Conservation (phyloP, 257 asterid species). For the Solanum commersonii region DNA sequence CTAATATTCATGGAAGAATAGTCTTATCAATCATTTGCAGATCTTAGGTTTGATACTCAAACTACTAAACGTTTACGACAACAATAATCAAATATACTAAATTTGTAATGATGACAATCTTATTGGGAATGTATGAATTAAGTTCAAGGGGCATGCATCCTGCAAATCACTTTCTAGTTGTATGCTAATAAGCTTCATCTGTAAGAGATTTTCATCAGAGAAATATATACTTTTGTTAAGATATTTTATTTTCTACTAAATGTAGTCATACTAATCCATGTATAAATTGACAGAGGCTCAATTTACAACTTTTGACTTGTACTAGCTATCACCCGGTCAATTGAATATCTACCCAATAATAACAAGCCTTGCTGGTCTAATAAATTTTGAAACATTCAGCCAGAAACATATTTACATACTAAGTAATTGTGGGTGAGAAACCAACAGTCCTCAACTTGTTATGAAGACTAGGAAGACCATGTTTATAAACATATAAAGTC, state of each 20-base stretch:
- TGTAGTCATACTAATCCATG: neutral
- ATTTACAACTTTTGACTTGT: neutral
- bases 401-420: neutral
- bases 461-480: neutral
- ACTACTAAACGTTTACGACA: too few species aligned
- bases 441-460: neutral
- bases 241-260: neutral
- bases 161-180: neutral
- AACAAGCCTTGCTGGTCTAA: neutral
- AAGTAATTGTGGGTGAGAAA: neutral
- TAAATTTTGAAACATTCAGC: neutral
- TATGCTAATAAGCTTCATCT: neutral
- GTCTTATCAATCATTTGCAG: neutral
- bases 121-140: neutral
- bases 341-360: neutral
- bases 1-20: neutral
- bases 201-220: neutral
- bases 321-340: neutral
- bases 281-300: neutral
- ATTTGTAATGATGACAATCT: neutral
- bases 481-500: neutral
- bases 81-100: neutral
- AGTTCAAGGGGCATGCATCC: neutral
- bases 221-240: neutral
- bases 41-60: neutral